Percentiles rank a stretch among this genome's conserved stretches.
Conservation (phyloP, 164 flowering plant genomes). For the Malania oleifera region DNA sequence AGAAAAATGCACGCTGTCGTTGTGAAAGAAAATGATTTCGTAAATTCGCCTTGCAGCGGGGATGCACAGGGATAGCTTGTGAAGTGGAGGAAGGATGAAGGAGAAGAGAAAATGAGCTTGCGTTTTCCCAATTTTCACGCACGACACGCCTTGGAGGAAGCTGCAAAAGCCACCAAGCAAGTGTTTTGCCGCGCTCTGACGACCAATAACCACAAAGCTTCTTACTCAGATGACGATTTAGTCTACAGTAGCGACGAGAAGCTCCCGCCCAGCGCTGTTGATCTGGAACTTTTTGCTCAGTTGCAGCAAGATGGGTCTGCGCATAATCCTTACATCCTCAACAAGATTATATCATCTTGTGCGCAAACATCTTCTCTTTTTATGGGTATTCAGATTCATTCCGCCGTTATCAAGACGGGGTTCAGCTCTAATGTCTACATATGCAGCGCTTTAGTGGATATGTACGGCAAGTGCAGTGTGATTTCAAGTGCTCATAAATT, state of each 20-base stretch:
- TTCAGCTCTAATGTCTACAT: slow-evolving; percentile 26
- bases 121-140: not conserved
- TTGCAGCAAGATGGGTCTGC: slow-evolving; percentile 7
- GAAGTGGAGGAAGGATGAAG: not conserved
- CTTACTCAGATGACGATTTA: not conserved
- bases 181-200: slow-evolving; percentile 6
- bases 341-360: slow-evolving; percentile 26
- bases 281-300: not conserved
- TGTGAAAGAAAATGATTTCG: too few relatives aligned
- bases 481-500: slow-evolving; percentile 21
- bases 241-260: not conserved
- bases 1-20: too few relatives aligned
- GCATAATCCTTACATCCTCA: slow-evolving; percentile 13
- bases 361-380: slow-evolving; percentile 20
- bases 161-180: not conserved
- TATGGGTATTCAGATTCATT: slow-evolving; percentile 32
- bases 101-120: not conserved
- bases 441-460: slow-evolving; percentile 30
- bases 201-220: not conserved
- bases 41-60: too few relatives aligned
- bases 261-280: not conserved
- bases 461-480: slow-evolving; percentile 32
- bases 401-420: slow-evolving; percentile 31
- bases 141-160: not conserved
- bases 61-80: too few relatives aligned